These are phyloP conservation scores for Alternaria arbusti DNA, from an alignment of 2,329 filamentous ascomycete genomes.

Conservation along the genomic window DNA sequence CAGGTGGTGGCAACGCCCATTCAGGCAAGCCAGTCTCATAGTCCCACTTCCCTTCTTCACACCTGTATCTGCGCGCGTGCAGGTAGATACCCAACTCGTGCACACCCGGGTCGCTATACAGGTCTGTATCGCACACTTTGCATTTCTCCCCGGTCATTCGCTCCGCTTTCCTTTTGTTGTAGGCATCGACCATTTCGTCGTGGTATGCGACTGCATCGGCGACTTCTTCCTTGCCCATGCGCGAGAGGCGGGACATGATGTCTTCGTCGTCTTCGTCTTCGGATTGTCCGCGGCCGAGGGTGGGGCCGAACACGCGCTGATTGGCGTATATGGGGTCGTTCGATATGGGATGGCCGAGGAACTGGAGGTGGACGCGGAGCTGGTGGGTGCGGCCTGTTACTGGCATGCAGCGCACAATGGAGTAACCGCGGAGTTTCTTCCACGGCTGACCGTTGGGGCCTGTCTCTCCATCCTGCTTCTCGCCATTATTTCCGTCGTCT, in stretches of 20 bases:
- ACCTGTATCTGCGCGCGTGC: conserved; percentile 89
- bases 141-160: conserved; percentile 88
- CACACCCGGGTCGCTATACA: conserved; percentile 89
- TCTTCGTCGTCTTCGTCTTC: conserved; percentile 81
- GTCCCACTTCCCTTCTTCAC: conserved; percentile 80
- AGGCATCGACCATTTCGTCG: conserved; percentile 89
- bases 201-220: conserved; percentile 92
- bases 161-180: conserved; percentile 89
- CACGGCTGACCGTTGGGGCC: conserved; percentile 53
- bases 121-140: conserved; percentile 79
- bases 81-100: conserved; percentile 94
- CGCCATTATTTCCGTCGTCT: conserved; percentile 20
- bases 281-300: conserved; percentile 73
- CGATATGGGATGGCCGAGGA: conserved; percentile 90
- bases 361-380: conserved; percentile 92
- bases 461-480: conserved; percentile 21
- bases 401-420: conserved; percentile 90
- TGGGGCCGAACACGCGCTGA: conserved; percentile 83
- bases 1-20: conserved; percentile 85
- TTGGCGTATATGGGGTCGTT: conserved; percentile 99
- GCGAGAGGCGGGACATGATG: conserved; percentile 81
- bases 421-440: conserved; percentile 74
- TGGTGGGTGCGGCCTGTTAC: conserved; percentile 95
- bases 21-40: conserved; percentile 83
- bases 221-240: conserved; percentile 94